Percentiles rank a stretch among this genome's conserved stretches.
Conservation (phyloP, 495 filamentous ascomycete genomes). For the Aspergillus homomorphus region DNA sequence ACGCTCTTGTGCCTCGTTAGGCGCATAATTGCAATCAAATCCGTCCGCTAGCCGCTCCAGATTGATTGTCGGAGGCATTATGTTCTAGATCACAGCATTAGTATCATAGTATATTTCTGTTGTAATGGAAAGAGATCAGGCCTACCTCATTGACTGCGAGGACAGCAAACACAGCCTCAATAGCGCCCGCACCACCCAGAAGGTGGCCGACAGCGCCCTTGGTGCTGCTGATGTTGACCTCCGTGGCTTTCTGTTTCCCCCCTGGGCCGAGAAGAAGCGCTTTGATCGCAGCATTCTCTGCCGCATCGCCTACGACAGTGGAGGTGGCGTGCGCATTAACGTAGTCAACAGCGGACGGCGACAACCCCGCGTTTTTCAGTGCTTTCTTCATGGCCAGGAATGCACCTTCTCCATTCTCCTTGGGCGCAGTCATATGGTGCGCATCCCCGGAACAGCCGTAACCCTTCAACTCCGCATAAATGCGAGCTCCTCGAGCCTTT, state of each 20-base stretch:
- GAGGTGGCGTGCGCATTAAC: conserved; percentile 95
- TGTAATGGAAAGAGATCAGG: conserved; percentile 13
- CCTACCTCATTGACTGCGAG: conserved; percentile 73
- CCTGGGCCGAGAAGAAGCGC: conserved; percentile 69
- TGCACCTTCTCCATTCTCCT: conserved; percentile 75
- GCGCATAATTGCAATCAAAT: conserved; percentile 85
- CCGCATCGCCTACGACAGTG: conserved; percentile 78
- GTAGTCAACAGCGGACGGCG: conserved; percentile 75
- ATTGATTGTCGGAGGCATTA: conserved; percentile 85
- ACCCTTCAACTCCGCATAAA: conserved; percentile 86
- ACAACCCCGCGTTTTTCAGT: conserved; percentile 66
- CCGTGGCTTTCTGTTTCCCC: conserved; percentile 54
- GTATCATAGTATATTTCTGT: conserved; percentile 5
- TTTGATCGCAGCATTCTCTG: conserved; percentile 83
- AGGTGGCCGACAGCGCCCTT: conserved; percentile 94
- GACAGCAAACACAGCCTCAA: conserved; percentile 83
- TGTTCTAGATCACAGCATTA: conserved; percentile 52
- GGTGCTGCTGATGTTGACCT: conserved; percentile 85
- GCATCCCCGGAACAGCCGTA: conserved; percentile 89
- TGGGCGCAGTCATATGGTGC: conserved; percentile 87
- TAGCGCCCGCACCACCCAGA: conserved; percentile 82
- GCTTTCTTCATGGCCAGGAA: conserved; percentile 81
- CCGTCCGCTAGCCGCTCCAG: conserved; percentile 63
- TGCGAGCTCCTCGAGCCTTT: conserved; percentile 67
- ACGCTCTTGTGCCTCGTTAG: conserved; percentile 64